Conservation (phyloP, 169 alveolate species). For the Eimeria nieschulzi region DNA sequence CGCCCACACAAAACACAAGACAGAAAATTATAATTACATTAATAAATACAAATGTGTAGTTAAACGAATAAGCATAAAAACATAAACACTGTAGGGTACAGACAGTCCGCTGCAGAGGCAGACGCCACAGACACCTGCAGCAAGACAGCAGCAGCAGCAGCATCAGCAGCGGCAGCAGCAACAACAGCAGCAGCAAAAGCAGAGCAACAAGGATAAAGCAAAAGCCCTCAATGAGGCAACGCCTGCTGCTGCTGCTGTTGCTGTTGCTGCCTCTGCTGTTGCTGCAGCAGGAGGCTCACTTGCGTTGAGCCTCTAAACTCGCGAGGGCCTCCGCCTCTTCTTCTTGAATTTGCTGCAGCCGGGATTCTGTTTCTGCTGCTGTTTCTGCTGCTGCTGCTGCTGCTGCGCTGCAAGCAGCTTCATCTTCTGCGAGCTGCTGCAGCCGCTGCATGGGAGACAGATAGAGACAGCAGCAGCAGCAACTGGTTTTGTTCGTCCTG, state of each 20-base stretch:
- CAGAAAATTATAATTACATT: no score
- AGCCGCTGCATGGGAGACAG: no score
- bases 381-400: slow-evolving; percentile 38
- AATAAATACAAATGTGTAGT: no score
- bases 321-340: background rate
- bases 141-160: background rate
- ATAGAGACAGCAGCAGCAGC: no score
- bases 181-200: background rate
- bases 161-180: background rate
- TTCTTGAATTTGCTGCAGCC: background rate
- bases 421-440: no score
- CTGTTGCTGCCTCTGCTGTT: background rate
- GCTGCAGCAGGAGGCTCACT: background rate
- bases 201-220: no score
- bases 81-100: no score
- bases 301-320: background rate
- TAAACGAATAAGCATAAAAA: no score
- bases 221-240: background rate
- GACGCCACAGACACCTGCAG: background rate
- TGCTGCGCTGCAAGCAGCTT: no score
- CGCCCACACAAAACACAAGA: no score
- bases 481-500: background rate
- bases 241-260: background rate
- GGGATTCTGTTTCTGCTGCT: background rate
- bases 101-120: background rate